Base-by-base conservation (phyloP, 2,329 filamentous ascomycete genomes). In the Alternaria angustiovoidea region DNA sequence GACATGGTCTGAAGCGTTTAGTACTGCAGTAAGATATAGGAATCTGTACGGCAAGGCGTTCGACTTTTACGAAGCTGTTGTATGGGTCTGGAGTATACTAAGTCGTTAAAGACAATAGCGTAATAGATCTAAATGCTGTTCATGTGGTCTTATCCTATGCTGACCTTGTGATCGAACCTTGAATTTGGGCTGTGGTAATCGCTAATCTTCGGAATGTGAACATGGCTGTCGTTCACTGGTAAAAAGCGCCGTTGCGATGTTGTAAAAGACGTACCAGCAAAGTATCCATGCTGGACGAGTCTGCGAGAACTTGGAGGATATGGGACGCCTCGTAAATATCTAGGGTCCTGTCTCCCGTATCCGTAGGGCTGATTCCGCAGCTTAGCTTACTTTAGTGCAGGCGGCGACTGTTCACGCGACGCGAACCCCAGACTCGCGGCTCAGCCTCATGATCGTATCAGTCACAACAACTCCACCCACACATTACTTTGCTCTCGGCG, bases 381-480 rank as follows among this genome's bases (percentile, higher is more conserved):
- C 48, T 43, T 53, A 57, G 55, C 43, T n/a, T 30, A 2, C 46
- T 36, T 14, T 49, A 38, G 32, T 26, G 30, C 46, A 14, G 30
- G 32, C 46, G 22, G 14, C 2, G 22, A n/a, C 2, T 49, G 46
- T 49, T 49, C 46, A 49, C 46, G 46, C 46, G 46, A 49, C 32
- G 46, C 46, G 32, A 49, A 49, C 46, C 28, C 46, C 46, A 49
- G 46, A 11, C 46, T 9, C 30, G 32, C 39, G n/a, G 18, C 9
- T 58, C 52, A 59, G 57, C 57, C 62, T 64, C 59, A 62, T 58
- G 54, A 61, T 47, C 43, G 52, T 32, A 32, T 49, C 54, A 57
- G 54, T 54, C 61, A 49, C 58, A 44, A 49, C 58, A 36, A 49
- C 46, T 42, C 46, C 46, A 49, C 46, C 1, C 46, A 49, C 32